Evolutionary conservation across 208 protist species (phyloP).

Genomic region (Naegleria fowleri): DNA sequence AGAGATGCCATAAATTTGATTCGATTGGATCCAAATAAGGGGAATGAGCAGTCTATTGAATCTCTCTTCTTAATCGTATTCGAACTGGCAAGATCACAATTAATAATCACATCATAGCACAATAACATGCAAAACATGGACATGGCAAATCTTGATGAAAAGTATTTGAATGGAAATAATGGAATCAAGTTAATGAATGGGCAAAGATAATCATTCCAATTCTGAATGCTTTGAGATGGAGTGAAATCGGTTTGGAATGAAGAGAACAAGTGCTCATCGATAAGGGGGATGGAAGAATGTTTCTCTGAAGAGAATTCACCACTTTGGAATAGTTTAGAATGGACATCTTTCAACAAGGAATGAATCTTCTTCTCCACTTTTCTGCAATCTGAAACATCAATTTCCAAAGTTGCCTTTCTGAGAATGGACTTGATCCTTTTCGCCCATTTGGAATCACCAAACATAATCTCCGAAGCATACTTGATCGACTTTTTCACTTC

Average conservation of each 20-base stretch:
- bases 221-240: background rate
- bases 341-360: background rate
- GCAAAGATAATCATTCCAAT: background rate
- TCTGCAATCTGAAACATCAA: background rate
- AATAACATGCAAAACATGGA: background rate
- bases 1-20: background rate
- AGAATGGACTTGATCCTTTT: background rate
- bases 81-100: background rate
- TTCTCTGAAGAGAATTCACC: background rate
- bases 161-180: background rate
- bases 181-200: background rate
- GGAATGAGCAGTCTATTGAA: background rate
- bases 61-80: background rate
- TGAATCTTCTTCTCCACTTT: background rate
- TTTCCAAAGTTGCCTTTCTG: too few species aligned
- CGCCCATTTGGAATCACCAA: background rate
- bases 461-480: background rate
- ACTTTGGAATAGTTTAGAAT: background rate
- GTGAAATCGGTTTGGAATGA: background rate
- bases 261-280: background rate
- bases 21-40: background rate
- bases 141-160: background rate
- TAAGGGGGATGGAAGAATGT: too few species aligned
- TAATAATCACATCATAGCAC: background rate
- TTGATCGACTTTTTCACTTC: background rate